A percentile compares a stretch with the other conserved stretches of the same genome.
These are phyloP conservation scores for Globisporangium radiosum DNA, from an alignment of 352 stramenopile genomes.

Conservation along the genomic window DNA sequence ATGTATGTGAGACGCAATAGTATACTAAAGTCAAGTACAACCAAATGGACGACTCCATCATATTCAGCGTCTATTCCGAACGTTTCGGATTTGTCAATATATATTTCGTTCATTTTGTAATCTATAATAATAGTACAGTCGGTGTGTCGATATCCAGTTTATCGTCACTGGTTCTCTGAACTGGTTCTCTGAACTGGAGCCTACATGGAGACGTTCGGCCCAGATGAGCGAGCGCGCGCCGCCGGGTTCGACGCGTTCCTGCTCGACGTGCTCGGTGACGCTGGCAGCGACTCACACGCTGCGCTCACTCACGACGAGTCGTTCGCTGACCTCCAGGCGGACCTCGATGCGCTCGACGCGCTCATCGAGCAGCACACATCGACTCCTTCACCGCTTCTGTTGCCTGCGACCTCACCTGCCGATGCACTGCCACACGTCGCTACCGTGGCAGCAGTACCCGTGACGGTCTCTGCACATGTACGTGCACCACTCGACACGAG, in stretches of 20 bases:
- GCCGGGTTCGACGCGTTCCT: conserved; percentile 3
- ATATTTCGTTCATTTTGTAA: too few relatives aligned
- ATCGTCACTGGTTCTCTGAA: too few relatives aligned
- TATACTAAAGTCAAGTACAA: too few relatives aligned
- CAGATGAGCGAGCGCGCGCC: conserved; percentile 2
- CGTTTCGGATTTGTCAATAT: too few relatives aligned
- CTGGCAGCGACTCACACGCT: not conserved
- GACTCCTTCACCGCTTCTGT: not conserved
- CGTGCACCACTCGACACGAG: not conserved
- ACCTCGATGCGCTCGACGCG: conserved; percentile 5
- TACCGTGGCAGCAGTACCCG: not conserved
- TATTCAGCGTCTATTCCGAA: too few relatives aligned
- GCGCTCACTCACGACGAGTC: not conserved
- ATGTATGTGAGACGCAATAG: too few relatives aligned
- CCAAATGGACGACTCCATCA: too few relatives aligned
- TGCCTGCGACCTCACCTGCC: not conserved
- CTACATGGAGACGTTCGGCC: not conserved
- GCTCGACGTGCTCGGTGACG: conserved; percentile 4
- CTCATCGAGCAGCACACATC: not conserved
- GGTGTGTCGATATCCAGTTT: not conserved
- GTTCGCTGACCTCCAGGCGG: conserved; percentile 5
- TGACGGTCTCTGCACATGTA: too few relatives aligned
- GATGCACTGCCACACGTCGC: not conserved
- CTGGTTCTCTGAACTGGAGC: not conserved
- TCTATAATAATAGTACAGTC: not conserved